Evolutionary conservation across 495 filamentous ascomycete species (phyloP).

Genomic region (Symbiotaphrina buchneri): DNA sequence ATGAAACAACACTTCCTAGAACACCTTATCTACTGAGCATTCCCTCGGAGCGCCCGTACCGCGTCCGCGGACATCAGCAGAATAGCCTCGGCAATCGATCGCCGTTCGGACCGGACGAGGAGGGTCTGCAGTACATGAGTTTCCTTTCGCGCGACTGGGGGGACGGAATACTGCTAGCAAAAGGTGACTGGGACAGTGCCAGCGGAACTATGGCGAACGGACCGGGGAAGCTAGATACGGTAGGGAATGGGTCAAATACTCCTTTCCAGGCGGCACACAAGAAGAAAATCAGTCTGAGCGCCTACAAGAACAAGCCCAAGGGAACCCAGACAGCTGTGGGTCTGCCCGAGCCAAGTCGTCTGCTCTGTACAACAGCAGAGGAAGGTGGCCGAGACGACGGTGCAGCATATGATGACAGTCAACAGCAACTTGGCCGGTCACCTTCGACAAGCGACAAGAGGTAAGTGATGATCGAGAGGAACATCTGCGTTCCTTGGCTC

Average conservation of each 20-base stretch:
- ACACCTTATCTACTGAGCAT: conserved; percentile 4
- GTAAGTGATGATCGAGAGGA: too few relatives aligned
- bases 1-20: conserved; percentile 1
- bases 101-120: conserved; percentile 2
- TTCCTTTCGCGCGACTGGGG: conserved; percentile 3
- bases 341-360: too few relatives aligned
- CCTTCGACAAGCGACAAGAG: too few relatives aligned
- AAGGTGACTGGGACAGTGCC: conserved; percentile 3
- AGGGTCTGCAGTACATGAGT: conserved; percentile 4
- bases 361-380: too few relatives aligned
- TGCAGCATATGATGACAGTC: too few relatives aligned
- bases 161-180: conserved; percentile 2
- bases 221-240: not conserved
- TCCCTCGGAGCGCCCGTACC: conserved; percentile 1
- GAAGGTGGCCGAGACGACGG: too few relatives aligned
- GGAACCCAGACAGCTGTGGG: too few relatives aligned
- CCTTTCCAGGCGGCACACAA: conserved; percentile 1
- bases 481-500: too few relatives aligned
- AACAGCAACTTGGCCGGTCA: too few relatives aligned
- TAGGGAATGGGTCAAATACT: conserved; percentile 3
- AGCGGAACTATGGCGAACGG: not conserved
- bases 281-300: conserved; percentile 4
- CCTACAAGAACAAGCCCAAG: conserved; percentile 5
- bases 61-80: not conserved
- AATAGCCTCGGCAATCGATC: not conserved